phyloP scores from a whole-genome alignment of 306 rosid genomes.

The Sicyos baderoa region DNA sequence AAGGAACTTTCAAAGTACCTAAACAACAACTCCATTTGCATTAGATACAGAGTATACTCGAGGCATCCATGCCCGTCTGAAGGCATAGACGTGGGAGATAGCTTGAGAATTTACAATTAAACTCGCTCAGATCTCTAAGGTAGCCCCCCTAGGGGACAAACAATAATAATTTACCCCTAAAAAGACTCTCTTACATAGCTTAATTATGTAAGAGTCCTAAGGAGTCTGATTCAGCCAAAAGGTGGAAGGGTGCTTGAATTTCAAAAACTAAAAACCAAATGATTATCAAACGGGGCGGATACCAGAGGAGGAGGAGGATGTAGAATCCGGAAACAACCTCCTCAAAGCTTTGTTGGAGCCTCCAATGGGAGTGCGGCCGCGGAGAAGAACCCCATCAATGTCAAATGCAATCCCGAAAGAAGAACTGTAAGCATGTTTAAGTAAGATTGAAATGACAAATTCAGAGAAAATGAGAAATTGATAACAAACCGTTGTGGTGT shows the following conservation, averaged over 20 bases:
- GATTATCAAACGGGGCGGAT: not conserved
- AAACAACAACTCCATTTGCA: slow-evolving; percentile 1
- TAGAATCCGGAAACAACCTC: slow-evolving; percentile 39
- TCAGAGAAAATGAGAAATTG: not conserved
- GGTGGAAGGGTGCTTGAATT: not conserved
- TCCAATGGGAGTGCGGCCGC: slow-evolving; percentile 68
- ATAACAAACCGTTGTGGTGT: not conserved
- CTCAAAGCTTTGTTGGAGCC: slow-evolving; percentile 60
- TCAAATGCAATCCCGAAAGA: slow-evolving; percentile 81
- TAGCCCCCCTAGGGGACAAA: too few species aligned
- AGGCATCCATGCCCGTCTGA: too few species aligned
- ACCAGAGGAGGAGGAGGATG: not conserved
- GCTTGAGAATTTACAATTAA: too few species aligned
- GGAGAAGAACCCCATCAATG: slow-evolving; percentile 82
- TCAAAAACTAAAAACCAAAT: not conserved
- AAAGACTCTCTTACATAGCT: too few species aligned
- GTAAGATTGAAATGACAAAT: not conserved
- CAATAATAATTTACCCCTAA: too few species aligned
- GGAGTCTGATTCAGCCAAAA: not conserved
- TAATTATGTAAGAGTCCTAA: too few species aligned
- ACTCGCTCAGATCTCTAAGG: too few species aligned
- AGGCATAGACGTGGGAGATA: too few species aligned
- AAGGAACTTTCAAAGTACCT: slow-evolving; percentile 63
- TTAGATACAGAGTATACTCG: not conserved
- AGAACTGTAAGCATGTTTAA: slow-evolving; percentile 27